These are phyloP conservation scores for Ascochyta fabae DNA, from an alignment of 2,329 filamentous ascomycete genomes.

Conservation along the genomic window DNA sequence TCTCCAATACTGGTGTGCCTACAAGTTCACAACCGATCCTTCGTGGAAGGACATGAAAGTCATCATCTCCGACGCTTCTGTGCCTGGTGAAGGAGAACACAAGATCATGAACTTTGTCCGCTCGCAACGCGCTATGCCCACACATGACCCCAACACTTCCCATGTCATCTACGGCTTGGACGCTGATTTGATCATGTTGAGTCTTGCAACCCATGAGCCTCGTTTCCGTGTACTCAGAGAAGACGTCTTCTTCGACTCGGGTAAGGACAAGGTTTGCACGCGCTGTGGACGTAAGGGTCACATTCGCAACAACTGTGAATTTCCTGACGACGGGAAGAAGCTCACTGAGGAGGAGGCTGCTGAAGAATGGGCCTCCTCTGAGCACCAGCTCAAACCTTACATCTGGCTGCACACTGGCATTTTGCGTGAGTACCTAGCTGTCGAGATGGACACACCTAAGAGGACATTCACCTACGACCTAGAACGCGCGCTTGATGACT, in stretches of 20 bases:
- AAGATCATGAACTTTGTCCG: constrained; percentile 99
- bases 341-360: constrained; percentile 81
- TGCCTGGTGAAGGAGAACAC: constrained; percentile 97
- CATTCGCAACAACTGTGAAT: constrained; percentile 77
- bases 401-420: constrained; percentile 97
- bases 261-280: constrained; percentile 81
- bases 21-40: constrained; percentile 96
- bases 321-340: constrained; percentile 61
- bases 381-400: constrained; percentile 78
- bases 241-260: constrained; percentile 93
- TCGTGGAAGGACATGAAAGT: constrained; percentile 92
- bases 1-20: constrained; percentile 94
- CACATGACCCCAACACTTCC: constrained; percentile 94
- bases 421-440: constrained; percentile 88
- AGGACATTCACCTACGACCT: constrained; percentile 90
- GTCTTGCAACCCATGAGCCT: constrained; percentile 94
- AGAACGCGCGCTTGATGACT: constrained; percentile 93
- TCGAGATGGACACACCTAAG: constrained; percentile 82
- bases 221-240: constrained; percentile 96
- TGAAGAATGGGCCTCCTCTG: constrained; percentile 45
- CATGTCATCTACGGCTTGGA: constrained; percentile 99
- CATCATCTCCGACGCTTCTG: constrained; percentile 97
- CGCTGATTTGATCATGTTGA: constrained; percentile 98
- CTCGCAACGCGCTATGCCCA: constrained; percentile 86
- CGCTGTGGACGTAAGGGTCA: constrained; percentile 94